Conservation (phyloP, 257 asterid species). For the Solanum ossicruentum region DNA sequence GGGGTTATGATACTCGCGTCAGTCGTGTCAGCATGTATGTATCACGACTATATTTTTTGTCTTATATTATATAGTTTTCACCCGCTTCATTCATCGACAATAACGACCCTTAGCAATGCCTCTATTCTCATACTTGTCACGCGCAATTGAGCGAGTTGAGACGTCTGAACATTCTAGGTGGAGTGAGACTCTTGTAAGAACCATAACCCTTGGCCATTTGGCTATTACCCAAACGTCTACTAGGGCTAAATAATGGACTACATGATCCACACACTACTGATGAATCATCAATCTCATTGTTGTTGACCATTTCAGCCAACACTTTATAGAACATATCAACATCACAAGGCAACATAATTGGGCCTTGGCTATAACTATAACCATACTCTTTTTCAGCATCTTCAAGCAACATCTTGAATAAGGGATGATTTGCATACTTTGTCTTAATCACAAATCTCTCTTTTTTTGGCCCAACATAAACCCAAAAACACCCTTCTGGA, state of each 20-base stretch:
- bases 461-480: constrained; percentile 45
- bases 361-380: constrained; percentile 30
- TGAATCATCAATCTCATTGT: neutral
- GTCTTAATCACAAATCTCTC: constrained; percentile 35
- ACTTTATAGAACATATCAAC: constrained; percentile 34
- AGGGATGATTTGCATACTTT: constrained; percentile 40
- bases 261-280: neutral
- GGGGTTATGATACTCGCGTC: neutral
- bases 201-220: constrained; percentile 1
- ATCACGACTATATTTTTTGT: neutral
- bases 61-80: neutral
- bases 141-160: neutral
- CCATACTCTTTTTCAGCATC: constrained; percentile 63
- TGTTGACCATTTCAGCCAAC: constrained; percentile 35
- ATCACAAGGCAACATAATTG: constrained; percentile 45
- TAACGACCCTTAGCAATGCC: too few species aligned
- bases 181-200: neutral
- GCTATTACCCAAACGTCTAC: constrained; percentile 3
- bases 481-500: constrained; percentile 52
- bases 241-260: constrained; percentile 6
- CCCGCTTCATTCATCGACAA: neutral
- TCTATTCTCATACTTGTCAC: neutral
- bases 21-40: neutral
- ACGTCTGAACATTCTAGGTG: neutral
- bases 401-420: constrained; percentile 49